These are phyloP conservation scores for Backusella liffmaniae DNA, from an alignment of 192 early-diverging fungal species.

Conservation along the genomic window DNA sequence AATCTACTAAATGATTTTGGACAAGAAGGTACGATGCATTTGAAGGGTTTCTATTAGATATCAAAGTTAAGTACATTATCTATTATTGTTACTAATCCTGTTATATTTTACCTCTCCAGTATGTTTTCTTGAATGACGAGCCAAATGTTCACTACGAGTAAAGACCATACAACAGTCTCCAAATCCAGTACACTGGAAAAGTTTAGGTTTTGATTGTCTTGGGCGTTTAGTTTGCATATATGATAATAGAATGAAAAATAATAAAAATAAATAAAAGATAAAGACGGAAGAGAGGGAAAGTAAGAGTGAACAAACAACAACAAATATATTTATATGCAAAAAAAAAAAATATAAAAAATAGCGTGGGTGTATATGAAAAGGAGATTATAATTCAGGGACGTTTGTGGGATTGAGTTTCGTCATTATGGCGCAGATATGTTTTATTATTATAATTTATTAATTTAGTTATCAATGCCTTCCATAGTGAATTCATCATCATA, in stretches of 20 bases:
- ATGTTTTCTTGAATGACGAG: constrained; percentile 48
- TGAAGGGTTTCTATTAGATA: constrained; percentile 63
- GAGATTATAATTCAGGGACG: background rate
- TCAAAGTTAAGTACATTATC: background rate
- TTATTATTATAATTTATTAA: background rate
- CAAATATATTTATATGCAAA: background rate
- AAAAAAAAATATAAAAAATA: constrained; percentile 3
- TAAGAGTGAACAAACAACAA: background rate
- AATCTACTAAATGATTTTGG: constrained; percentile 69
- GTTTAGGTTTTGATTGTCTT: constrained; percentile 10
- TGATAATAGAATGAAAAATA: background rate
- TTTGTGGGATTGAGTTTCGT: constrained; percentile 1
- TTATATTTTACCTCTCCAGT: constrained; percentile 38
- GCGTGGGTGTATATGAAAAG: background rate
- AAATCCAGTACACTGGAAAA: constrained; percentile 55
- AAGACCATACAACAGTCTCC: constrained; percentile 57
- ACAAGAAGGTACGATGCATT: constrained; percentile 66
- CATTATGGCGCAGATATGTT: constrained; percentile 6
- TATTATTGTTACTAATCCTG: background rate
- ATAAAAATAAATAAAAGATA: background rate
- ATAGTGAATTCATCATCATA: constrained; percentile 68
- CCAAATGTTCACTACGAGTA: constrained; percentile 54
- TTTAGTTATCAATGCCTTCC: constrained; percentile 55
- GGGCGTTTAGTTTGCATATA: background rate
- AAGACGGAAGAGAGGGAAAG: background rate